Base-by-base conservation (phyloP, 768 basidiomycete genomes). In the Hygrocybe coccinea region DNA sequence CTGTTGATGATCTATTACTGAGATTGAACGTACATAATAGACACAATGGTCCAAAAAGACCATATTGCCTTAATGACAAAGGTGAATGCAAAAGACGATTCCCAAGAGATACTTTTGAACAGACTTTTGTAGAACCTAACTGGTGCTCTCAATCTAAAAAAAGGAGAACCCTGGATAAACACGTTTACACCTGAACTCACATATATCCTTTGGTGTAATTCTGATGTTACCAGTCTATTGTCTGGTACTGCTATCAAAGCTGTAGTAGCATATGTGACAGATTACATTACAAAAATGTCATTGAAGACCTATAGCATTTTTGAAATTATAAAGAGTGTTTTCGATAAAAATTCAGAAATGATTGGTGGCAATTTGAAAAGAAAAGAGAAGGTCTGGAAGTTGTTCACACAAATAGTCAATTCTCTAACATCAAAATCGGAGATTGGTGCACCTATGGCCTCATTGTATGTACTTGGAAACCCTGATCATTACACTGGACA, bases 201-300 rank as follows among this genome's bases (percentile, higher is more conserved):
- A 33, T 72, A 69, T 51, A 36, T 72, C 4, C 29, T 71, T 5
- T 37, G 71, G 6, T 74, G 68, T 46, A 75, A 76, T 53, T 66
- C 73, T n/a, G 71, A 76, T 62, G 64, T 68, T 1, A 69, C 65
- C 0, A 65, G 62, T 57, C 52, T 74, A 15, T 48, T 63, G 9
- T 73, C 72, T 33, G 71, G 74, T 4, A 75, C 74, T 14, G 65
- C 69, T 1, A 62, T 76, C 2, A 71, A 71, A 34, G 65, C 67
- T 9, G 61, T 70, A 4, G 60, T 69, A 1, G 57, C 63, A n/a
- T 72, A 74, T 63, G 60, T 74, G 0, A 66, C 72, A 12, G 71
- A 76, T 56, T 76, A 75, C 52, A 64, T 75, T 5, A 71, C 71
- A 1, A 76, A 77, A 56, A 35, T 58, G 1, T 29, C 50, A 3